Conservation (phyloP, 2,329 filamentous ascomycete genomes). For the Trichoderma breve region DNA sequence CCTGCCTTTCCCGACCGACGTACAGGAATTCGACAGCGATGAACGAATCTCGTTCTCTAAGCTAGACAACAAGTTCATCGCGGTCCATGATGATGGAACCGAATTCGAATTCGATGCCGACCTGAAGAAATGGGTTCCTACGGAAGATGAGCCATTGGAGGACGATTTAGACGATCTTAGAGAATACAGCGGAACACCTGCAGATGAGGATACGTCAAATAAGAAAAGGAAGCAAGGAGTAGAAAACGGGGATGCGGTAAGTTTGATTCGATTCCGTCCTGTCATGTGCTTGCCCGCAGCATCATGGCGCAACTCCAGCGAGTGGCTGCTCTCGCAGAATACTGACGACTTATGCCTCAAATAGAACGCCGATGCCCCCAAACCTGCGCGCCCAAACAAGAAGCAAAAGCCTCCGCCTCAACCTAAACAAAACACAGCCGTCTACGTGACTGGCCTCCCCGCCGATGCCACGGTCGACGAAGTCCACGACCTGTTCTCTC, state of each 20-base stretch:
- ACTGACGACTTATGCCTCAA: not conserved
- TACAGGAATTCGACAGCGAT: conserved; percentile 70
- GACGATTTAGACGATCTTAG: conserved; percentile 39
- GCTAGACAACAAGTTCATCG: conserved; percentile 75
- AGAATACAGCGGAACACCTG: conserved; percentile 28
- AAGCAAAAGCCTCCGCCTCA: conserved; percentile 48
- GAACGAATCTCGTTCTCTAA: conserved; percentile 85
- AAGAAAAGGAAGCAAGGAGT: conserved; percentile 46
- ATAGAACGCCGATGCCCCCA: conserved; percentile 35
- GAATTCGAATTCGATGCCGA: conserved; percentile 80
- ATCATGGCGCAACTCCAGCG: not conserved
- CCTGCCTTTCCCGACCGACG: conserved; percentile 54
- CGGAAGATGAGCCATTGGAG: conserved; percentile 44
- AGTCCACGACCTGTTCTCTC: conserved; percentile 77
- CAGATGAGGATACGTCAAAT: conserved; percentile 28
- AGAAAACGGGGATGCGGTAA: conserved; percentile 43
- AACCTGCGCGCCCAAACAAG: conserved; percentile 42
- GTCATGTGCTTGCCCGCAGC: not conserved
- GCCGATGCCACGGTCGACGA: conserved; percentile 75
- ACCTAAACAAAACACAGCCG: conserved; percentile 74
- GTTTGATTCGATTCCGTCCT: conserved; percentile 23
- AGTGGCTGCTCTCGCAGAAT: not conserved
- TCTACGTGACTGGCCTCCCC: conserved; percentile 89
- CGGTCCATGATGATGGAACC: conserved; percentile 78
- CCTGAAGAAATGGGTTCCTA: conserved; percentile 72